Conservation (phyloP, 1,284 basidiomycete species). For the Sporisorium scitamineum region DNA sequence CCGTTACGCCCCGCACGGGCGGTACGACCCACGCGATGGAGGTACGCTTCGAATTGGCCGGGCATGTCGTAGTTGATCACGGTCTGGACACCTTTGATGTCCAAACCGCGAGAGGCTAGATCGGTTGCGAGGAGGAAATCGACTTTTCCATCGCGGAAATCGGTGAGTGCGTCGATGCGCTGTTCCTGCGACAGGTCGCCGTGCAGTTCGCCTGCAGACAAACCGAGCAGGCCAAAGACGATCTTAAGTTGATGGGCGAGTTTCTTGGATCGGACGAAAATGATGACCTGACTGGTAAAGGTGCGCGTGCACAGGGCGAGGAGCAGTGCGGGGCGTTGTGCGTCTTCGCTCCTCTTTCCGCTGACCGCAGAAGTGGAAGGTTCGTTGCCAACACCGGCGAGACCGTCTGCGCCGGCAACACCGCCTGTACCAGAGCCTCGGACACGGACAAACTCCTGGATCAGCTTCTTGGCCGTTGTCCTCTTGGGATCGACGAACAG, state of each 20-base stretch:
- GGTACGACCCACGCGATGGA: slow-evolving; percentile 88
- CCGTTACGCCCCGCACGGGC: slow-evolving; percentile 51
- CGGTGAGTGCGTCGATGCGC: slow-evolving; percentile 88
- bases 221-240: slow-evolving; percentile 87
- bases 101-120: slow-evolving; percentile 96
- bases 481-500: slow-evolving; percentile 95
- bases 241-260: slow-evolving; percentile 96
- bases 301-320: slow-evolving; percentile 90
- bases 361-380: slow-evolving; percentile 58
- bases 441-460: slow-evolving; percentile 83
- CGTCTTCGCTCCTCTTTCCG: slow-evolving; percentile 77
- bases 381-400: slow-evolving; percentile 85
- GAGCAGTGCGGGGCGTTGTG: slow-evolving; percentile 92
- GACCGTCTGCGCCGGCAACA: slow-evolving; percentile 73
- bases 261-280: slow-evolving; percentile 99
- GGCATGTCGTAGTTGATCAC: slow-evolving; percentile 99
- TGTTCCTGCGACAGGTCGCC: slow-evolving; percentile 98
- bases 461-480: slow-evolving; percentile 85
- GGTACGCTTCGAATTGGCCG: slow-evolving; percentile 92
- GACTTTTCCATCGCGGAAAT: slow-evolving; percentile 87
- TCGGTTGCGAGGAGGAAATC: slow-evolving; percentile 90
- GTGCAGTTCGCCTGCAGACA: slow-evolving; percentile 88
- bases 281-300: slow-evolving; percentile 91
- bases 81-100: slow-evolving; percentile 93
- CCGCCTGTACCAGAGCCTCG: slow-evolving; percentile 34